Evolutionary conservation across 106 monocot species (phyloP), one percentile per base, ranked within the genome.

Genomic region (Ottelia alismoides): DNA sequence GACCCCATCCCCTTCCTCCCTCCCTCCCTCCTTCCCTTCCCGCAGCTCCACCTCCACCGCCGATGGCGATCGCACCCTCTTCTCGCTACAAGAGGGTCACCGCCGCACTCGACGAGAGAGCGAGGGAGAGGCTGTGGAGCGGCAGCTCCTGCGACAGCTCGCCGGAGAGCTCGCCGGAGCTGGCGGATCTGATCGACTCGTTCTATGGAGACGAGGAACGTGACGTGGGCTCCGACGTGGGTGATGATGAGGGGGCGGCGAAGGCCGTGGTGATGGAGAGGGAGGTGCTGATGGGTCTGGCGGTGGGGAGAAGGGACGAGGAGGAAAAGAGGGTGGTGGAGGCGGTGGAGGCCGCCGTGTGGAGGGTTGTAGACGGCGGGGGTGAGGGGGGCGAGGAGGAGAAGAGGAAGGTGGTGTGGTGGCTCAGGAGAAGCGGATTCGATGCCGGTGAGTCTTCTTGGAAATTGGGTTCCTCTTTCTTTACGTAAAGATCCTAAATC

Each of bases 341-440:
- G 60, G 74, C 16, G 44, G 86, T 67, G 44, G 79, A 83, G 65
- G 57, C 25, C 20, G 71, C 30, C 21, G n/a, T n/a, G n/a, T n/a
- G n/a, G n/a, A n/a, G n/a, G n/a, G n/a, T n/a, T n/a, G n/a, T n/a
- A n/a, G n/a, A n/a, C n/a, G n/a, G n/a, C n/a, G n/a, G n/a, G n/a
- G n/a, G n/a, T n/a, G n/a, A n/a, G n/a, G n/a, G n/a, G n/a, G n/a
- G n/a, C n/a, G n/a, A n/a, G n/a, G n/a, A n/a, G n/a, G n/a, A n/a
- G n/a, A n/a, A n/a, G n/a, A n/a, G n/a, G n/a, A n/a, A n/a, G n/a
- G n/a, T n/a, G n/a, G n/a, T n/a, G n/a, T n/a, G n/a, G n/a, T n/a
- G n/a, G n/a, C n/a, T n/a, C n/a, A n/a, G n/a, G n/a, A n/a, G n/a
- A n/a, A n/a, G n/a, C n/a, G n/a, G n/a, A n/a, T n/a, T n/a, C n/a